A percentile compares a stretch with the other conserved stretches of the same genome.
These are phyloP conservation scores for Aspergillus sp. DNA, from an alignment of 2,329 filamentous ascomycete genomes.

Conservation along the genomic window DNA sequence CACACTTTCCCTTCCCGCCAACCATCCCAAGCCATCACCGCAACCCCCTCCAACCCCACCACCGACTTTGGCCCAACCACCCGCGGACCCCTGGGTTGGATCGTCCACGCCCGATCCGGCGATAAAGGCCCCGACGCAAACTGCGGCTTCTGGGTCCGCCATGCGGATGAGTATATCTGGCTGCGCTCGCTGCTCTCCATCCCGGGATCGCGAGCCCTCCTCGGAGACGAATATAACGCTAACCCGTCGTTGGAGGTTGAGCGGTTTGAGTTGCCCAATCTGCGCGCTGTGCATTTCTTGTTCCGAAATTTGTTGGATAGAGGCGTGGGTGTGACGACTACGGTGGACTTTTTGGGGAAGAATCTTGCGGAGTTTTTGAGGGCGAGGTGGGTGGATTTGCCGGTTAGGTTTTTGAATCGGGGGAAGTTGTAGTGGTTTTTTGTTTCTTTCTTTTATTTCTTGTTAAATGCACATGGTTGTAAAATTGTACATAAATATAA, in stretches of 20 bases:
- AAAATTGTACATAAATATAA: too few relatives aligned
- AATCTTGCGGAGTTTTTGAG: conserved; percentile 33
- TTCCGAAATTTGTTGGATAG: conserved; percentile 32
- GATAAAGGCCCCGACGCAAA: conserved; percentile 46
- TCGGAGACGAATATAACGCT: conserved; percentile 17
- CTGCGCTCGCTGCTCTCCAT: conserved; percentile 24
- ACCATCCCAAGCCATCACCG: conserved; percentile 12
- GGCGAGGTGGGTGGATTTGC: conserved; percentile 28
- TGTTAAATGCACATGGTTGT: too few relatives aligned
- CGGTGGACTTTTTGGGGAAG: conserved; percentile 35
- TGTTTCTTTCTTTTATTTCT: too few relatives aligned
- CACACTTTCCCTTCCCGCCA: conserved; percentile 9
- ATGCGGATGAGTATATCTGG: conserved; percentile 41
- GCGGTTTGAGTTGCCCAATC: conserved; percentile 43
- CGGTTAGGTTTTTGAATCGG: conserved; percentile 24
- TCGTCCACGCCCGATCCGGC: conserved; percentile 34
- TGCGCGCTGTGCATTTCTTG: conserved; percentile 34
- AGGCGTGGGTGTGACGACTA: conserved; percentile 26
- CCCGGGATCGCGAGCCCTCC: conserved; percentile 12
- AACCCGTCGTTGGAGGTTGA: conserved; percentile 29
- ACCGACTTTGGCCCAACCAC: conserved; percentile 17
- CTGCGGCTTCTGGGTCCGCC: conserved; percentile 42
- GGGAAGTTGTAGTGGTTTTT: conserved; percentile 13
- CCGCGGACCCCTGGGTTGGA: conserved; percentile 23
- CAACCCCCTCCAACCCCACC: conserved; percentile 1